Evolutionary conservation across 163 green algal species (phyloP), one percentile per base, ranked within the genome.

Genomic region (Volvox carteri): DNA sequence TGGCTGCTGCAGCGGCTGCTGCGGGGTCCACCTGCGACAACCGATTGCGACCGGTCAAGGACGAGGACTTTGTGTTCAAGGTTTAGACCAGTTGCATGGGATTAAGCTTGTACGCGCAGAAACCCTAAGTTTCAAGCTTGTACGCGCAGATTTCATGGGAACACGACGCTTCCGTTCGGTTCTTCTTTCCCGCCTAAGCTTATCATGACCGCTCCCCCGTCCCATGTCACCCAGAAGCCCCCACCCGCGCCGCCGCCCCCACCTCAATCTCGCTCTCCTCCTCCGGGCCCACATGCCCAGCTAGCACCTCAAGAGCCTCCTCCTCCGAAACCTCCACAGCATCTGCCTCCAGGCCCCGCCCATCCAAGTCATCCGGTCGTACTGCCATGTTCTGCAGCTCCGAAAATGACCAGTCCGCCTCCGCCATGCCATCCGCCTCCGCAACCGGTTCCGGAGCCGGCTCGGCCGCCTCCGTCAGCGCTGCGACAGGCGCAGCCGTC

Each of bases 301-400:
- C 85, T 33, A 90, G 80, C 78, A 93, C 76, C 0, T 88, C 81
- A 6, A 77, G 33, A 76, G 87, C 88, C 67, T 91, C 92, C 70
- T 90, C 86, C 16, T 93, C 93, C 54, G 81, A 78, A 37, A 89
- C 90, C 80, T 81, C 67, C 50, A 90, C 80, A 25, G 85, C 86
- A 56, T 75, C 86, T 75, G 78, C 90, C 72, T 7, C 73, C 39
- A 79, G 74, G 46, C 12, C 39, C 41, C 48, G 35, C 9, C 56
- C 78, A 19, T 33, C 73, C 73, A 60, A 42, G 44, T 80, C 44
- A n/a, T 86, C 78, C 14, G 75, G 78, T n/a, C 78, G 68, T 4
- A 52, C 78, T 0, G 73, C 80, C 87, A 88, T 86, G 23, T 90
- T 90, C 39, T 88, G 81, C 50, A 91, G 46, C 83, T 88, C 67